Percentiles rank a stretch among this genome's conserved stretches.
These are phyloP conservation scores for Tylopilus subfusipes DNA, from an alignment of 768 basidiomycete genomes.

Conservation along the genomic window DNA sequence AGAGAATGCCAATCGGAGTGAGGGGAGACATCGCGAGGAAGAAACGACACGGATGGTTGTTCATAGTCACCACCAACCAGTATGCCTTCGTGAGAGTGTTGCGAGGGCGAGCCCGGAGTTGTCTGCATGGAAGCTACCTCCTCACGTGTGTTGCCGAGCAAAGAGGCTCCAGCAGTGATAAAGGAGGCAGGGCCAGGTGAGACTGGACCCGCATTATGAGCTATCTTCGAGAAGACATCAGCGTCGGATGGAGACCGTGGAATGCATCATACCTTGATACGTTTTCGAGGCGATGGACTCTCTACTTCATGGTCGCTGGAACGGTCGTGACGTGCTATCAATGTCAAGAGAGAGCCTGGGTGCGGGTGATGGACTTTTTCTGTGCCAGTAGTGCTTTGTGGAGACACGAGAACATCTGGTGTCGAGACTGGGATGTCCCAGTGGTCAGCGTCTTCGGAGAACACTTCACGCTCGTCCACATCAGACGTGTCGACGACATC, in stretches of 20 bases:
- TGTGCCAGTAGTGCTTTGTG: not conserved
- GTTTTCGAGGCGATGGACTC: slow-evolving; percentile 34
- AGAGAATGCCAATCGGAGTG: slow-evolving; percentile 12
- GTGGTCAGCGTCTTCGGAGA: slow-evolving; percentile 19
- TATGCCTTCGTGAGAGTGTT: not conserved
- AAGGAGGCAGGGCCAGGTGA: not conserved
- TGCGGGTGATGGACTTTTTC: not conserved
- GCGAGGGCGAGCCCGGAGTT: not conserved
- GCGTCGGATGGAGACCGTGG: not conserved
- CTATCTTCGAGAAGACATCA: slow-evolving; percentile 20
- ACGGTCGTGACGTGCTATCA: not conserved
- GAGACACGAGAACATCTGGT: not conserved
- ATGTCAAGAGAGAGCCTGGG: not conserved
- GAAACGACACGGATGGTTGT: not conserved
- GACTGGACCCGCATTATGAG: slow-evolving; percentile 5
- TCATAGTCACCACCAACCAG: not conserved
- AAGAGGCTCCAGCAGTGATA: not conserved
- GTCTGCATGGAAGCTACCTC: not conserved
- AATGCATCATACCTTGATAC: slow-evolving; percentile 31
- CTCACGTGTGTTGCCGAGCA: not conserved
- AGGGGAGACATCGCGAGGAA: not conserved
- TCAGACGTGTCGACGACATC: slow-evolving; percentile 65
- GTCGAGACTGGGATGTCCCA: too few species aligned
- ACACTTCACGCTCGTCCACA: slow-evolving; percentile 51
- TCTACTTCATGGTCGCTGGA: slow-evolving; percentile 11